Evolutionary conservation across 352 stramenopile species (phyloP).

Genomic region (Globisporangium paroecandrum): DNA sequence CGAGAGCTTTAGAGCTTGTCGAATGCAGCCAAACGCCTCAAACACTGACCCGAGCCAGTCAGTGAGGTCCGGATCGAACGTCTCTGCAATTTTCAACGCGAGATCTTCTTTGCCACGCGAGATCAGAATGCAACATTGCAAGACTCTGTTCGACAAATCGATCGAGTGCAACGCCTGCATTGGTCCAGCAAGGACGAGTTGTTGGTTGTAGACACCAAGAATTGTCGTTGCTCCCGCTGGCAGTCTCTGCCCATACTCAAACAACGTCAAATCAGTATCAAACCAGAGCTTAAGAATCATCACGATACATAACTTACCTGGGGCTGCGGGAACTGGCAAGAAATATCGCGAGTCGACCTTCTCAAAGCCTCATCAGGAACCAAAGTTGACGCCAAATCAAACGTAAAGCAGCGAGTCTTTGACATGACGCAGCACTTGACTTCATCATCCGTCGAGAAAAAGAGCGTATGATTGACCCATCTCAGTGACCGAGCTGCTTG

Average conservation of each 20-base stretch:
- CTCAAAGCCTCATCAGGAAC: slow-evolving; percentile 2
- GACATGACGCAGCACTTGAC: slow-evolving; percentile 70
- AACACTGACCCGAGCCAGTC: slow-evolving; percentile 64
- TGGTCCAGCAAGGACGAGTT: slow-evolving; percentile 47
- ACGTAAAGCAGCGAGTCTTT: slow-evolving; percentile 47
- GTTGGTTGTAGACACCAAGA: slow-evolving; percentile 41
- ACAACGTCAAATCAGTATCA: background rate
- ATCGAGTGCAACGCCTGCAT: slow-evolving; percentile 49
- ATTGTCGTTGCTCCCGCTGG: slow-evolving; percentile 43
- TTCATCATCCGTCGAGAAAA: slow-evolving; percentile 51
- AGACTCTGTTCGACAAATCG: slow-evolving; percentile 55
- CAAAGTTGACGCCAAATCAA: slow-evolving; percentile 53
- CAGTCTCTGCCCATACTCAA: slow-evolving; percentile 27
- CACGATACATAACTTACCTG: slow-evolving; percentile 25
- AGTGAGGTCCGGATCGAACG: slow-evolving; percentile 29
- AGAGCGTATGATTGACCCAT: slow-evolving; percentile 73
- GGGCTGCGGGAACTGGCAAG: slow-evolving; percentile 41
- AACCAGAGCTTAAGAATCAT: background rate
- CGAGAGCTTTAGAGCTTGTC: slow-evolving; percentile 34
- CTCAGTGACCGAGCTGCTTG: slow-evolving; percentile 38
- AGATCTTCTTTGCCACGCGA: slow-evolving; percentile 42
- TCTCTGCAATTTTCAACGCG: slow-evolving; percentile 39
- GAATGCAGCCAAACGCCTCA: slow-evolving; percentile 58
- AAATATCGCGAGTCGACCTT: slow-evolving; percentile 17
- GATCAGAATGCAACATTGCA: slow-evolving; percentile 68